Base-by-base conservation (phyloP, 139 green algal genomes). In the Coelastrella sp. region DNA sequence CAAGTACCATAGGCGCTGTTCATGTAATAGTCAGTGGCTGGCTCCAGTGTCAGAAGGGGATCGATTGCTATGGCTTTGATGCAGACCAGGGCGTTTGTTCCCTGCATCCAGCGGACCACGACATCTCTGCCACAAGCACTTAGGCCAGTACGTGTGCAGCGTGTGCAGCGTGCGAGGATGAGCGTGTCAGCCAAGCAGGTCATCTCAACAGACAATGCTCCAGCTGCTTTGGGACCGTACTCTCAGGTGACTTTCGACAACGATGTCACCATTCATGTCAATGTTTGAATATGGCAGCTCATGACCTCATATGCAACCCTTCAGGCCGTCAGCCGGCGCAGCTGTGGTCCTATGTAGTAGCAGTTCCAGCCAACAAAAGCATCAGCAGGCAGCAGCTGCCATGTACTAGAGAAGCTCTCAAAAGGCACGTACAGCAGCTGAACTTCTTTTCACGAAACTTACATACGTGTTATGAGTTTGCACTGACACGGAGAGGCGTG, bases 191-290 rank as follows among this genome's bases (percentile, higher is more conserved):
- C 64, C 5, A 95, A 95, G 91, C 91, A 96, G 83, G 94, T 96
- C 66, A 92, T 96, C 60, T 92, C 85, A 17, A 96, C 94, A 5
- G 90, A 93, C 17, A 92, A 98, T 19, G 97, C 98, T 7, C 98
- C 98, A 11, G 96, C 95, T 7, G 97, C 98, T 7, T 92, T 99
- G 13, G 98, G 98, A 4, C 97, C 98, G 0, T 99, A 99, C 92
- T 97, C 94, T 20, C 98, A 99, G 83, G 83, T 86, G 11, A n/a
- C 47, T 19, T n/a, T 71, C 61, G 11, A 10, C 8, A 14, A 20
- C 16, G 3, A 71, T 71, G 16, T 14, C 11, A 14, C 16, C 16
- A 11, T 20, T 2, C 64, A 71, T 11, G 2, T 71, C 61, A 68
- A 68, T 13, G 64, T 7, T 11, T 7, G 11, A 20, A 11, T 71